Conservation (phyloP, 2,329 filamentous ascomycete species). For the Xylariaceae sp. region DNA sequence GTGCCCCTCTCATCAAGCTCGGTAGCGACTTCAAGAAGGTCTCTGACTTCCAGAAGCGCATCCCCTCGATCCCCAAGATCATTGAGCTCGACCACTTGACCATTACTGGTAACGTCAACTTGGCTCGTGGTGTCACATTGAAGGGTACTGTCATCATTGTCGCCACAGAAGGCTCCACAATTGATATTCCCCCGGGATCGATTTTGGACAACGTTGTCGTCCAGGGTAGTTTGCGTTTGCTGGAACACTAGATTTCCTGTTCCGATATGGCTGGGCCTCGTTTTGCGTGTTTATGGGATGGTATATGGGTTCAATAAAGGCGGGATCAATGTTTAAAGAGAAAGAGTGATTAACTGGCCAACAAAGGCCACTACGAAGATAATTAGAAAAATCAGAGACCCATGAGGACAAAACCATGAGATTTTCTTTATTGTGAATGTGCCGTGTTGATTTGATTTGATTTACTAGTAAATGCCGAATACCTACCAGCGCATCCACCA, state of each 20-base stretch:
- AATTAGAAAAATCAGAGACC: conserved; percentile 5
- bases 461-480: neutral
- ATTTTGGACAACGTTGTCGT: conserved; percentile 98
- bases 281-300: conserved; percentile 14
- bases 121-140: conserved; percentile 88
- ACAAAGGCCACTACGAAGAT: conserved; percentile 10
- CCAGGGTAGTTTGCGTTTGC: conserved; percentile 81
- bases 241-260: conserved; percentile 52
- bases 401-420: neutral
- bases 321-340: conserved; percentile 17
- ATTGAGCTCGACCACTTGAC: conserved; percentile 92
- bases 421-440: neutral
- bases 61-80: conserved; percentile 83
- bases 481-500: too few species aligned
- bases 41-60: conserved; percentile 87
- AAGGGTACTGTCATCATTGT: conserved; percentile 99
- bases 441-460: neutral
- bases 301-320: conserved; percentile 18
- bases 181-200: conserved; percentile 93
- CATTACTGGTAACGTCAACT: conserved; percentile 94
- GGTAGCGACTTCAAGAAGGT: conserved; percentile 99
- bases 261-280: conserved; percentile 1
- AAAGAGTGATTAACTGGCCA: conserved; percentile 5
- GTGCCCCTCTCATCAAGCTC: conserved; percentile 96
- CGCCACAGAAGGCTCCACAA: conserved; percentile 94